A percentile compares a stretch with the other conserved stretches of the same genome.
These are phyloP conservation scores for Cyclotella distinguenda DNA, from an alignment of 108 stramenopile species.

Conservation along the genomic window DNA sequence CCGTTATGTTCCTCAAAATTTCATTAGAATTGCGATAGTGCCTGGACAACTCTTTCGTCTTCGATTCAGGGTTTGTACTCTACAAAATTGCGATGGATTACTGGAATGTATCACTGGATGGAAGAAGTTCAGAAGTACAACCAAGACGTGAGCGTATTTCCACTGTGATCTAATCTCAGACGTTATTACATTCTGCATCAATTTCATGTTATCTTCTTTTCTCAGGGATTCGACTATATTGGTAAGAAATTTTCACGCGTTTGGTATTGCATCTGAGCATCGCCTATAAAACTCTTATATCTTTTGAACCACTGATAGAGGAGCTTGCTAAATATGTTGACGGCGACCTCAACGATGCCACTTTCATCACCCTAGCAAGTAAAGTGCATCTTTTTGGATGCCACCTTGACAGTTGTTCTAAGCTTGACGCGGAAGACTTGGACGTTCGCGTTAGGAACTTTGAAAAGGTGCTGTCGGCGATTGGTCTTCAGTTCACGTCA, in stretches of 20 bases:
- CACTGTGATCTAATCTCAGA: no score
- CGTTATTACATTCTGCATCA: no score
- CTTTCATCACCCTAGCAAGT: constrained; percentile 21
- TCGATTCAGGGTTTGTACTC: constrained; percentile 37
- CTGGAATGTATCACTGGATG: constrained; percentile 51
- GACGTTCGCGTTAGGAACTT: constrained; percentile 37
- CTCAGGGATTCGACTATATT: no score
- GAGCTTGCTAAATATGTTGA: constrained; percentile 33
- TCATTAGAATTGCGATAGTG: not conserved
- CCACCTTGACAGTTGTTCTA: constrained; percentile 21
- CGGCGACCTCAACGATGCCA: constrained; percentile 13
- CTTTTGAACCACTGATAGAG: constrained; percentile 1
- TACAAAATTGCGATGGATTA: constrained; percentile 43
- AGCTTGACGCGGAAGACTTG: constrained; percentile 14
- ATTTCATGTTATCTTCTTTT: no score
- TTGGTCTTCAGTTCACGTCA: constrained; percentile 40
- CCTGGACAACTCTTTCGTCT: no score
- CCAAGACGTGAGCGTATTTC: no score
- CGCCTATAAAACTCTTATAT: not conserved
- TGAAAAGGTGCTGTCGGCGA: constrained; percentile 37
- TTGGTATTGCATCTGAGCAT: no score
- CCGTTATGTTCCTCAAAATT: no score
- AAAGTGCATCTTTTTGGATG: constrained; percentile 41
- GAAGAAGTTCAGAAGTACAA: constrained; percentile 44
- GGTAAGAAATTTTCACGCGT: no score